phyloP scores from a whole-genome alignment of 176 grass and related monocot genomes.

The Rhynchospora tenuis region DNA sequence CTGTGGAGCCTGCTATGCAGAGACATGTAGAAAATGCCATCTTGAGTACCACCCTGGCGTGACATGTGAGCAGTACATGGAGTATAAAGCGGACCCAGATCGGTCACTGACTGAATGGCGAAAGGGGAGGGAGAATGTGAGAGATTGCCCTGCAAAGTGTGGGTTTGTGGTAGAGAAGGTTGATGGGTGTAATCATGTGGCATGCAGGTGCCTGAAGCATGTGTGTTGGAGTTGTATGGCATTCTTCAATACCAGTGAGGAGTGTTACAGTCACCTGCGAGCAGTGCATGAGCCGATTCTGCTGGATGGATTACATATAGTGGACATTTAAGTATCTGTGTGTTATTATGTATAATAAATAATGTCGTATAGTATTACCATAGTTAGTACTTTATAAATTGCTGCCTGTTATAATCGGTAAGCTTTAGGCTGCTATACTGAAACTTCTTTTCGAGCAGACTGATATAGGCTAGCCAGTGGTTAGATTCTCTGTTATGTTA shows the following conservation, averaged over 20 bases:
- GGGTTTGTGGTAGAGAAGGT: conserved; percentile 75
- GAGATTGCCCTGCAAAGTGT: conserved; percentile 57
- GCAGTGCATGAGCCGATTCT: conserved; percentile 34
- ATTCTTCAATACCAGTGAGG: conserved; percentile 53
- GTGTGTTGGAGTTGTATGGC: conserved; percentile 86
- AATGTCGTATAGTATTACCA: neutral
- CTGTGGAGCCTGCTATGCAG: conserved; percentile 64
- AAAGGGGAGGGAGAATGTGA: conserved; percentile 72
- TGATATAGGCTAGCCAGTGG: neutral
- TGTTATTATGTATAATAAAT: conserved; percentile 2
- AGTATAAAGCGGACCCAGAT: conserved; percentile 79
- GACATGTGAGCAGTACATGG: conserved; percentile 70
- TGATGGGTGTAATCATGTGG: conserved; percentile 84
- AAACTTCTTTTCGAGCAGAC: neutral
- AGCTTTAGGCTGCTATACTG: neutral
- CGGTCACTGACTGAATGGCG: conserved; percentile 58
- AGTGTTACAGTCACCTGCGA: conserved; percentile 69
- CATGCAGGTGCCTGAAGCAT: conserved; percentile 69
- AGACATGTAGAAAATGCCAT: conserved; percentile 87
- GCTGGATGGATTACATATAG: neutral
- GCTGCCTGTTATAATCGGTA: neutral
- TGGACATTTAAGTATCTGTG: neutral
- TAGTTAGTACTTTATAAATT: neutral
- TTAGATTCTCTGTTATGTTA: neutral
- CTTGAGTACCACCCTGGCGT: conserved; percentile 69